Conservation (phyloP, 2,329 filamentous ascomycete genomes). For the Pyrenochaeta sp. region DNA sequence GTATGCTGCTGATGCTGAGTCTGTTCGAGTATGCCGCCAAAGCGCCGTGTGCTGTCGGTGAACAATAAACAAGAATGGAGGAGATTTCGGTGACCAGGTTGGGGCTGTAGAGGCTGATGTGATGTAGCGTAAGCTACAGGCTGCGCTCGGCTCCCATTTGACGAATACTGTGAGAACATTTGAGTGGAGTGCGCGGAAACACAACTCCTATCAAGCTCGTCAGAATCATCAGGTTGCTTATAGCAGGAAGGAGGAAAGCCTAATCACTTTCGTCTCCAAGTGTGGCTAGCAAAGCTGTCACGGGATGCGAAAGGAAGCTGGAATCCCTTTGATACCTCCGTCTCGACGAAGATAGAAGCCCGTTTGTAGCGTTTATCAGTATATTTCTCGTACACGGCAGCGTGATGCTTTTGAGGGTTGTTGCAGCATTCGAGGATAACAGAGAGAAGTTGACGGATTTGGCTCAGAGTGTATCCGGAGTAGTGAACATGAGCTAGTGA, state of each 20-base stretch:
- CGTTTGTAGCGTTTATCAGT: constrained; percentile 85
- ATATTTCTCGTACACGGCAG: constrained; percentile 92
- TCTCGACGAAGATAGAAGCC: constrained; percentile 80
- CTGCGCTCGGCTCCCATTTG: constrained; percentile 13
- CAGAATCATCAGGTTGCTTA: constrained; percentile 34
- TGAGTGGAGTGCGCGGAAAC: constrained; percentile 25
- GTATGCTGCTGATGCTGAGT: constrained; percentile 27
- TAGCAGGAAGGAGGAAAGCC: constrained; percentile 23
- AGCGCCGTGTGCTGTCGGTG: constrained; percentile 38
- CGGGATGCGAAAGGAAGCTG: constrained; percentile 52
- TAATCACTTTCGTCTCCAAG: constrained; percentile 50
- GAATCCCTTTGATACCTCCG: constrained; percentile 71
- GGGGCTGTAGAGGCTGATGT: constrained; percentile 22
- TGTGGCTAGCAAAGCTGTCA: constrained; percentile 45
- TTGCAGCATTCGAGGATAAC: constrained; percentile 90
- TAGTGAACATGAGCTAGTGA: constrained; percentile 86
- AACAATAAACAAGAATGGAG: constrained; percentile 52
- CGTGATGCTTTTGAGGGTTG: constrained; percentile 79
- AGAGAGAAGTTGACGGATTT: constrained; percentile 78
- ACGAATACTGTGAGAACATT: constrained; percentile 18
- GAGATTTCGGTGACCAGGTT: constrained; percentile 35
- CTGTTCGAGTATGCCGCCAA: constrained; percentile 36
- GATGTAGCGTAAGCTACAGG: constrained; percentile 14
- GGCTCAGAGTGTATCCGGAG: constrained; percentile 88
- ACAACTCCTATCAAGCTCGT: constrained; percentile 32